Evolutionary conservation across 2,329 filamentous ascomycete species (phyloP).

Genomic region (Arthrobotrys musiformis): DNA sequence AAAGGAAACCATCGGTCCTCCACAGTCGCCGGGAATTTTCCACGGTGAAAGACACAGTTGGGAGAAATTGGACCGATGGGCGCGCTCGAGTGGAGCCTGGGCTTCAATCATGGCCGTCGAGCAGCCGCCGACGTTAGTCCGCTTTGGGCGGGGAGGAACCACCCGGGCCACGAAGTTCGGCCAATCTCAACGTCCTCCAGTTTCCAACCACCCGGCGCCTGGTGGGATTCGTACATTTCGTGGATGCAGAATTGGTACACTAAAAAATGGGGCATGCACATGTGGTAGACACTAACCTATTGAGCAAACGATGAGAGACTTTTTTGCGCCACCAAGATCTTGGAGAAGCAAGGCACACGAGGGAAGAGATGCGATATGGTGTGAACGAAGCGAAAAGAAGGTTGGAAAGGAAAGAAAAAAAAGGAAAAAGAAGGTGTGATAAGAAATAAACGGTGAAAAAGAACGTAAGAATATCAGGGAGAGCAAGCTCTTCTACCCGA

Average conservation of each 20-base stretch:
- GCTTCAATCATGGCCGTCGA: constrained; percentile 36
- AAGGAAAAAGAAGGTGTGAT: constrained; percentile 19
- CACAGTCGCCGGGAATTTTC: constrained; percentile 47
- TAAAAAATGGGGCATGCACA: neutral
- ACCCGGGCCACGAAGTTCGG: neutral
- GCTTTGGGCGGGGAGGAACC: constrained; percentile 21
- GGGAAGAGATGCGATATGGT: constrained; percentile 1
- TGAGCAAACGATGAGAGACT: constrained; percentile 33
- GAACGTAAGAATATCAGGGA: constrained; percentile 58
- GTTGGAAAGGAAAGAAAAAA: constrained; percentile 32
- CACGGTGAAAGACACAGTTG: constrained; percentile 22
- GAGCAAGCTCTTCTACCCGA: constrained; percentile 54
- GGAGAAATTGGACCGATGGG: constrained; percentile 22
- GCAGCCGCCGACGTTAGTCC: constrained; percentile 52
- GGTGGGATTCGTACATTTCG: constrained; percentile 33
- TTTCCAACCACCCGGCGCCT: constrained; percentile 43
- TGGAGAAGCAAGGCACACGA: constrained; percentile 12
- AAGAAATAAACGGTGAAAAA: constrained; percentile 46
- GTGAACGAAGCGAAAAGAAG: constrained; percentile 39
- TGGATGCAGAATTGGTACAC: constrained; percentile 7
- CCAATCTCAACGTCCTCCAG: constrained; percentile 21
- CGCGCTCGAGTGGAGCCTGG: constrained; percentile 31
- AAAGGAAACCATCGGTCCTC: constrained; percentile 26
- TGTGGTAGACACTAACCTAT: constrained; percentile 38
- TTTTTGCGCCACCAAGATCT: constrained; percentile 22